A percentile compares a stretch with the other conserved stretches of the same genome.
phyloP scores from a whole-genome alignment of 2,329 filamentous ascomycete species.

The Colletotrichum noveboracense region DNA sequence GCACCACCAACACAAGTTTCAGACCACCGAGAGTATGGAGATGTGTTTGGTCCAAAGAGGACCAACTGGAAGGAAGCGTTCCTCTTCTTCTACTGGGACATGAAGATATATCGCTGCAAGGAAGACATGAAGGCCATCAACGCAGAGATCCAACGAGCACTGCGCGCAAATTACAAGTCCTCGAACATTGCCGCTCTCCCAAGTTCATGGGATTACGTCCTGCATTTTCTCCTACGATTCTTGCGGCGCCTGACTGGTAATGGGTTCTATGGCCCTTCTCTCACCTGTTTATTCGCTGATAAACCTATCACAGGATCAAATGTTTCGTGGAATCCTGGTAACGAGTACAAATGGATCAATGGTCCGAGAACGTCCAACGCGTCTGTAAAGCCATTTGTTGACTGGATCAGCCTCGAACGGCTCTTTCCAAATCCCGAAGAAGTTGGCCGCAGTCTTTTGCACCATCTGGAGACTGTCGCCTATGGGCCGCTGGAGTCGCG shows the following conservation, averaged over 20 bases:
- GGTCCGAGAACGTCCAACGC: too few relatives aligned
- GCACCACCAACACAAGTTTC: not conserved
- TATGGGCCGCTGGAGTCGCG: not conserved
- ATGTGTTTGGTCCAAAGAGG: not conserved
- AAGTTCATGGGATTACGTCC: not conserved
- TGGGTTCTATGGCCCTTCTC: not conserved
- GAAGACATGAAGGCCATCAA: not conserved
- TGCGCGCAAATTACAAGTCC: not conserved
- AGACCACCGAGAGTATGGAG: not conserved
- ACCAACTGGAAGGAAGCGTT: slow-evolving; percentile 10
- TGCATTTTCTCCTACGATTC: not conserved
- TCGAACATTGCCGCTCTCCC: not conserved
- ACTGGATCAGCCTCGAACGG: not conserved
- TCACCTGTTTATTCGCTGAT: not conserved
- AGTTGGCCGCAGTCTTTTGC: not conserved
- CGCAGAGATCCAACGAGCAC: not conserved
- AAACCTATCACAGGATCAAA: not conserved
- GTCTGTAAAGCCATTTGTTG: not conserved
- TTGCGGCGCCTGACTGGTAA: not conserved
- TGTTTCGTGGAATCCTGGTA: not conserved
- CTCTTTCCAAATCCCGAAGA: not conserved
- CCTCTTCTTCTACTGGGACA: slow-evolving; percentile 11
- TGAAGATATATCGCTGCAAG: not conserved
- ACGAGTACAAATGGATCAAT: not conserved
- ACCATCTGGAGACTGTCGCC: not conserved